phyloP scores from a whole-genome alignment of 306 rosid species.

The Rosa rugosa region DNA sequence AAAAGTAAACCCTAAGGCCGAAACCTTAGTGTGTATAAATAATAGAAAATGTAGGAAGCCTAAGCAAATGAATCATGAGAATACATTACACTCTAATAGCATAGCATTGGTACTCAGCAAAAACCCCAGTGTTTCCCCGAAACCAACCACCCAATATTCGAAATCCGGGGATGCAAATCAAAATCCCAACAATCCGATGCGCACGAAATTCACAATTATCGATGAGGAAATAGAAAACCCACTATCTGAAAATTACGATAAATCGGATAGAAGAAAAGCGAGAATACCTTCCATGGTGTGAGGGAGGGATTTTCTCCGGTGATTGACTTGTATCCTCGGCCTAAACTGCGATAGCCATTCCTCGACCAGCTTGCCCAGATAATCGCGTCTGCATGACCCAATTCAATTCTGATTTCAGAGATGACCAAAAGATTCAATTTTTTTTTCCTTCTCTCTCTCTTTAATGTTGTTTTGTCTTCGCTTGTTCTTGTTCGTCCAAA shows the following conservation, averaged over 20 bases:
- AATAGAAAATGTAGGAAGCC: not conserved
- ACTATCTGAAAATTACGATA: slow-evolving; percentile 31
- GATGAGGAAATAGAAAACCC: slow-evolving; percentile 35
- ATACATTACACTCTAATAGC: not conserved
- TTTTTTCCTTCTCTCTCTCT: no score
- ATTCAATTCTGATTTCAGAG: slow-evolving; percentile 21
- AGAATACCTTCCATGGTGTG: slow-evolving; percentile 77
- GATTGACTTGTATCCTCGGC: slow-evolving; percentile 22
- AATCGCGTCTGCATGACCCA: slow-evolving; percentile 26
- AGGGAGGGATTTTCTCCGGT: slow-evolving; percentile 11
- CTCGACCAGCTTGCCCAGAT: slow-evolving; percentile 24
- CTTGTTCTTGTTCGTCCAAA: no score
- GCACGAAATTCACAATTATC: slow-evolving; percentile 24
- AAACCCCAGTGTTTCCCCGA: slow-evolving; percentile 21
- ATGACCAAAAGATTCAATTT: no score
- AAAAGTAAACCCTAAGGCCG: not conserved
- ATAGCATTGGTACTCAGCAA: slow-evolving; percentile 8
- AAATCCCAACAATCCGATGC: slow-evolving; percentile 31
- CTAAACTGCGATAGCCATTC: slow-evolving; percentile 42
- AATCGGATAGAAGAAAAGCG: slow-evolving; percentile 17
- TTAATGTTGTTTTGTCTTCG: no score
- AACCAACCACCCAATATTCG: slow-evolving; percentile 29
- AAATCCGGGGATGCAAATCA: slow-evolving; percentile 5
- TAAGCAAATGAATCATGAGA: not conserved
- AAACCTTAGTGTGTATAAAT: not conserved